Evolutionary conservation across 768 basidiomycete genomes (phyloP).

Genomic region (Suillus brevipes): DNA sequence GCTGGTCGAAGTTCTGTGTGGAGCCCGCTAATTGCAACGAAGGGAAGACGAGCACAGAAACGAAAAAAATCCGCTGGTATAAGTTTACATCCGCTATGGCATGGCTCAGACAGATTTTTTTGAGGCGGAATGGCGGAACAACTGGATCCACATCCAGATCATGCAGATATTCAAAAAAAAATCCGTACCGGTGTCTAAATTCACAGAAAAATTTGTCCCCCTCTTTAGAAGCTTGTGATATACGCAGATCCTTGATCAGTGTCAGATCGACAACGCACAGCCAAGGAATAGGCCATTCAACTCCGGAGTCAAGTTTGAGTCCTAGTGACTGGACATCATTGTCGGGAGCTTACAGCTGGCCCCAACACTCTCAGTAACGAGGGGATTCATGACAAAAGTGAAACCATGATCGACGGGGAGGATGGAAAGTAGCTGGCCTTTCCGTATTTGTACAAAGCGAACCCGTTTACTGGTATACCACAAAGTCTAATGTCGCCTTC

Average conservation of each 20-base stretch:
- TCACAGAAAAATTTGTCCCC: slow-evolving; percentile 17
- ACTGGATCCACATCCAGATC: not conserved
- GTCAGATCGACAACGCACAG: not conserved
- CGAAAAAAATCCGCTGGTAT: slow-evolving; percentile 23
- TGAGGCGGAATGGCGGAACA: slow-evolving; percentile 2
- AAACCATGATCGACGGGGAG: slow-evolving; percentile 52
- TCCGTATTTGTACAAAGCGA: slow-evolving; percentile 39
- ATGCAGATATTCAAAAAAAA: slow-evolving; percentile 16
- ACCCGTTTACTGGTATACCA: slow-evolving; percentile 41
- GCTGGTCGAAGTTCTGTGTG: slow-evolving; percentile 8
- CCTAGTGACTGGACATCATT: not conserved
- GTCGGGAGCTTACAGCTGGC: not conserved
- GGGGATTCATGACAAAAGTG: slow-evolving; percentile 32
- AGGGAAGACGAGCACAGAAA: slow-evolving; percentile 27
- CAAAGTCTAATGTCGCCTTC: slow-evolving; percentile 28
- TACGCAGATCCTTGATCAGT: not conserved
- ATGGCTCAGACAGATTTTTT: slow-evolving; percentile 6
- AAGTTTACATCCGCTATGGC: slow-evolving; percentile 32
- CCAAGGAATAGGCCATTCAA: not conserved
- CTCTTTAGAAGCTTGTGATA: slow-evolving; percentile 16
- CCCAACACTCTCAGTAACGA: slow-evolving; percentile 9
- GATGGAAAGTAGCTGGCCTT: slow-evolving; percentile 19
- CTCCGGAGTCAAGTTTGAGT: not conserved
- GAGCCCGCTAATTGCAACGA: slow-evolving; percentile 11
- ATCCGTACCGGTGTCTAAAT: slow-evolving; percentile 14